Conservation (phyloP, 805 yeast species). For the Jamesozyma gamospora region DNA sequence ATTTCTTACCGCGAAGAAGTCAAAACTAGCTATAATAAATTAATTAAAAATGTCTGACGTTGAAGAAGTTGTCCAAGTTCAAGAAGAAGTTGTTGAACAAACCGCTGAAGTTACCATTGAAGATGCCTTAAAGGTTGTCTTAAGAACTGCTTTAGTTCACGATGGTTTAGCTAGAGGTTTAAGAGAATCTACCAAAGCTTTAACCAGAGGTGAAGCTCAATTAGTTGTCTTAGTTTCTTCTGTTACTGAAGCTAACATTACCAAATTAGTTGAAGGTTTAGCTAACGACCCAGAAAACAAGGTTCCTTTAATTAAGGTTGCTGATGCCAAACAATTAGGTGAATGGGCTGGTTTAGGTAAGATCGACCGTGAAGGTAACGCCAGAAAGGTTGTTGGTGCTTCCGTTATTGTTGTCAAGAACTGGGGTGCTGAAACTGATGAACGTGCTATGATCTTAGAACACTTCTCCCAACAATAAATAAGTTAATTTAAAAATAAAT, state of each 20-base stretch:
- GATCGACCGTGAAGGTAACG: slow-evolving; percentile 99
- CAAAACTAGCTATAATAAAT: slow-evolving; percentile 28
- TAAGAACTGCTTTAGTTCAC: slow-evolving; percentile 95
- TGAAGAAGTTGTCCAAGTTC: slow-evolving; percentile 77
- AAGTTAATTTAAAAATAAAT: slow-evolving; percentile 6
- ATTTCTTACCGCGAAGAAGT: slow-evolving; percentile 60
- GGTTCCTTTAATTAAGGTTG: slow-evolving; percentile 97
- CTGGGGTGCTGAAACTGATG: slow-evolving; percentile 99
- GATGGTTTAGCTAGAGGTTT: slow-evolving; percentile 99
- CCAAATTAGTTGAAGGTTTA: slow-evolving; percentile 97
- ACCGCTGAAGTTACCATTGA: slow-evolving; percentile 89
- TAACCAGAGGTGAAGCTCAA: slow-evolving; percentile 95
- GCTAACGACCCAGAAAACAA: slow-evolving; percentile 95
- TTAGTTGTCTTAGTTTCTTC: slow-evolving; percentile 95
- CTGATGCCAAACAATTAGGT: slow-evolving; percentile 99
- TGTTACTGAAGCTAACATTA: slow-evolving; percentile 94
- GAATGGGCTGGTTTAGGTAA: slow-evolving; percentile 99
- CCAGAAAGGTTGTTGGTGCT: slow-evolving; percentile 99
- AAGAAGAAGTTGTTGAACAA: slow-evolving; percentile 70
- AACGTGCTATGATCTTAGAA: slow-evolving; percentile 91
- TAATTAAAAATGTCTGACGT: slow-evolving; percentile 21
- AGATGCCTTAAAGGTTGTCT: slow-evolving; percentile 96
- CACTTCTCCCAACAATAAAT: slow-evolving; percentile 84
- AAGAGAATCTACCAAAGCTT: slow-evolving; percentile 99
- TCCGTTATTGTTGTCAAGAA: slow-evolving; percentile 98